Base-by-base conservation (phyloP, 768 basidiomycete genomes). In the Russula ochroleuca region DNA sequence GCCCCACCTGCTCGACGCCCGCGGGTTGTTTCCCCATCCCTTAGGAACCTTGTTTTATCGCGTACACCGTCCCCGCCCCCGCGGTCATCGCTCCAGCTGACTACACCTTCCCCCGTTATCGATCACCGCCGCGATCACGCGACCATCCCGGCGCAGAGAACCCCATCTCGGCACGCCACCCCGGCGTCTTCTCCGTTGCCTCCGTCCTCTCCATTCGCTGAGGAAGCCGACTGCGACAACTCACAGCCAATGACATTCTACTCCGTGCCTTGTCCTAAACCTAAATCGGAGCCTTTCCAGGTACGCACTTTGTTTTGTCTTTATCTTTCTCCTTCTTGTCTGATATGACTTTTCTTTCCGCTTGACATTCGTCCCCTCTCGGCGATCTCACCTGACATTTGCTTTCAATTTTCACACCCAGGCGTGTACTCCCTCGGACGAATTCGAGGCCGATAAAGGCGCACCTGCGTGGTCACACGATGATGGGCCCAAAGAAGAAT, bases 151-250 rank as follows among this genome's bases (percentile, higher is more conserved):
- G 61, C 57, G 35, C 57, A 40, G 23, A 58, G 15, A 54, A 49
- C 35, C 45, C 21, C 65, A 49, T 5, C 57, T 41, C 57, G 50
- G 43, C 28, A 33, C 60, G 48, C 13, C 28, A 47, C 59, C 10
- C 38, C 61, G n/a, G 48, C 62, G 23, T 58, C 57, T 54, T 67
- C 65, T 3, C 62, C 66, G 4, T 62, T 68, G 2, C 68, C 68
- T 14, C 68, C 66, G 23, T 68, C 68, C 5, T 68, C 68, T 7
- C 68, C 68, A 3, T 61, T 68, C 8, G 56, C 66, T 37, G 62
- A 63, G 23, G 61, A 59, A 19, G 59, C 59, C 15, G 59, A 61
- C 9, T 43, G 21, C 38, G 65, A 67, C 19, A 13, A 17, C 21
- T 37, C 38, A 5, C 59, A 54, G 21, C 37, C 31, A 41, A 40